Percentiles rank a stretch among this genome's conserved stretches.
These are phyloP conservation scores for Spergularia azorica DNA, from an alignment of 179 eudicot species.

Conservation along the genomic window DNA sequence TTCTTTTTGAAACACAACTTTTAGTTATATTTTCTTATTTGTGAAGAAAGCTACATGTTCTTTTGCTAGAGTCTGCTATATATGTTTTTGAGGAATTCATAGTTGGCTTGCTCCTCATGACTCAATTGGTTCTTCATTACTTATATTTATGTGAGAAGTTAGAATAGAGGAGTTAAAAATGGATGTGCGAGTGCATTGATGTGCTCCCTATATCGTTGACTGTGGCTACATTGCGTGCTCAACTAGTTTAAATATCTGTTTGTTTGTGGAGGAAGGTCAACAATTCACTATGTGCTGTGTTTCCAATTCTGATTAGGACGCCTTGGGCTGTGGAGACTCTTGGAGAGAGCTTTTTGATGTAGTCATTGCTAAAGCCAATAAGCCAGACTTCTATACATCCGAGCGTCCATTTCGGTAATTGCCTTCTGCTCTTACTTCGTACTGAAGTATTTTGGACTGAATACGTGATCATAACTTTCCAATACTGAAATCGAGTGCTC, in stretches of 20 bases:
- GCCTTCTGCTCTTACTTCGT: constrained; percentile 23
- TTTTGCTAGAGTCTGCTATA: no score
- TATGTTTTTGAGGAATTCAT: no score
- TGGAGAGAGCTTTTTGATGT: constrained; percentile 99
- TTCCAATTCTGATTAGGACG: constrained; percentile 52
- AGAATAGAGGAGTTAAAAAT: no score
- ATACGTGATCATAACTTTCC: neutral
- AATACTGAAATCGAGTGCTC: neutral
- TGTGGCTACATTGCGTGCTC: neutral
- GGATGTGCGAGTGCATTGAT: no score
- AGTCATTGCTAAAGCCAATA: constrained; percentile 97
- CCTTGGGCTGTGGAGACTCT: constrained; percentile 68
- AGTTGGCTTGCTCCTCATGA: no score
- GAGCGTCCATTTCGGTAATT: constrained; percentile 94
- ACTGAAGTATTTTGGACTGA: neutral
- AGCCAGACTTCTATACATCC: constrained; percentile 94
- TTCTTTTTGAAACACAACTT: no score
- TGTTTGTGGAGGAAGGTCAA: constrained; percentile 9
- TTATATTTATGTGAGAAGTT: no score
- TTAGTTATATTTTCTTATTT: no score
- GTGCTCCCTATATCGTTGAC: neutral
- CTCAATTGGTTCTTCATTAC: no score
- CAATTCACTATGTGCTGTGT: neutral
- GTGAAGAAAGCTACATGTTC: no score
- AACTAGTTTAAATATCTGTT: neutral